Base-by-base conservation (phyloP, 768 basidiomycete species). In the Russula sp. region DNA sequence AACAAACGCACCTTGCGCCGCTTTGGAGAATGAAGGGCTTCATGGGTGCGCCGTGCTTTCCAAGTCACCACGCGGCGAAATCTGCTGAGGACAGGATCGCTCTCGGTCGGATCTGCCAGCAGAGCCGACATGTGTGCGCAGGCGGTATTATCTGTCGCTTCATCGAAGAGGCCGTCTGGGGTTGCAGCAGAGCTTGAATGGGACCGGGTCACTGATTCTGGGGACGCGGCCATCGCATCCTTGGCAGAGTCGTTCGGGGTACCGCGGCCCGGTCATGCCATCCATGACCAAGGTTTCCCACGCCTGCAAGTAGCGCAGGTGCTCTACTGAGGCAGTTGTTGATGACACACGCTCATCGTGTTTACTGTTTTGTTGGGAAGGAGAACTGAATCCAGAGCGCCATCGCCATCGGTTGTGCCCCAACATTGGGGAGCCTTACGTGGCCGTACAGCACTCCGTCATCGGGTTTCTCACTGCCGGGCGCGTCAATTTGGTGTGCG, bases 41-140 rank as follows among this genome's bases (percentile, higher is more conserved):
- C 75, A 52, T 84, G 78, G 0, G 73, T 69, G 9, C 79, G 75
- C 38, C 74, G 73, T 2, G 79, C 75, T 56, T 79, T 76, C 87
- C 87, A 88, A 1, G 75, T 73, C 18, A 84, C 73, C 10, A 82
- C 80, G 2, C 75, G 74, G 64, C 76, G 80, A 70, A 81, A 88
- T 68, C 80, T 84, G 60, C 74, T 71, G 45, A 82, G 59, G n/a
- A 81, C 57, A 1, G 65, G 65, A 7, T 67, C 63, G 14, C 66
- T 63, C 29, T 68, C 63, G 6, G 66, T 58, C 18, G 71, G 69
- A n/a, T 78, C 77, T 13, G 71, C 73, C 18, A 82, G 67, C 14
- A 72, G 60, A 25, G 69, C 63, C 8, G 70, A 51, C 41, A 85
- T 69, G 68, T 86, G 85, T 7, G 78, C 39, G 57, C 78, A 77